Base-by-base conservation (phyloP, 2,329 filamentous ascomycete species). In the Phaeomoniella chlamydospora region DNA sequence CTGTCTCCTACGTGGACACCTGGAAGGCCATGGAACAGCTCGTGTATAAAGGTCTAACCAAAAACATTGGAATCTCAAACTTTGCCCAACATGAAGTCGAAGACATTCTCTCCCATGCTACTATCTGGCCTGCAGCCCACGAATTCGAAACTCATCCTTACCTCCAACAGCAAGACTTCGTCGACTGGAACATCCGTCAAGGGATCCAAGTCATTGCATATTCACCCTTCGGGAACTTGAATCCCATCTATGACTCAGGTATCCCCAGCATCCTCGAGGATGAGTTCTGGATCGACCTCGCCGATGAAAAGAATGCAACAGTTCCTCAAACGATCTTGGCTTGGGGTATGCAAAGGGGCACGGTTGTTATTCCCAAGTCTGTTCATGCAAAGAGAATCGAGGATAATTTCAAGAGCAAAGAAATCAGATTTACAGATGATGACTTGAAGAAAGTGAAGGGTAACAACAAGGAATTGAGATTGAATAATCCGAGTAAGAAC, bases 61-160 rank as follows among this genome's bases (percentile, higher is more conserved):
- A 66, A 41, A 72, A 73, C 29, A 84, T 87, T 45, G 81, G 82
- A 18, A 74, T 87, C 5, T 79, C 74, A 45, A 86, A 58, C 53
- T 45, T 58, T 43, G 44, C 44, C 31, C 34, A 46, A 38, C 30
- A 43, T 37, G 31, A 54, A 22, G 43, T 56, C 12, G 49, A 55
- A 31, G 32, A 45, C 13, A 40, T 56, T 15, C 39, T 45, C 3
- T 44, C 46, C 19, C 45, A 38, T 3, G 46, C 46, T 39, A 44
- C 37, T 3, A 44, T 49, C 30, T 35, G 38, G 15, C 51, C 50
- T n/a, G 43, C 43, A 18, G 47, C 58, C 34, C 53, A 56, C 32
- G 50, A 58, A 38, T 49, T 59, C 32, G 56, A 60, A 40, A 39
- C 54, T 2, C 57, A 60, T 37, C 56, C 57, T n/a, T 57, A 53